Base-by-base conservation (phyloP, 768 basidiomycete species). In the Trichaptum fuscoviolaceum region DNA sequence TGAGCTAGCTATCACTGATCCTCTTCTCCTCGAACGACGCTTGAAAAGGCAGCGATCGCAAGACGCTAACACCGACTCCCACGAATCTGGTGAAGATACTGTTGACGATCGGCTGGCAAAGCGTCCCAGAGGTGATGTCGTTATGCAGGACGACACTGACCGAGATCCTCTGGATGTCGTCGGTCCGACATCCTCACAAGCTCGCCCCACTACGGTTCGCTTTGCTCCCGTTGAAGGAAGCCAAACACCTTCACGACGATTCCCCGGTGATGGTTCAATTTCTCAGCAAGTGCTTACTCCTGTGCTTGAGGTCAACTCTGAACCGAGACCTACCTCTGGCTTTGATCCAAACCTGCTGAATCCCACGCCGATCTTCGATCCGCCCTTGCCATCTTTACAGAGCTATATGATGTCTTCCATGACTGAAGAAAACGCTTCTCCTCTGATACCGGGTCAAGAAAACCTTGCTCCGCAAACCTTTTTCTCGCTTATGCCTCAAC, bases 1-100 rank as follows among this genome's bases (percentile, higher is more conserved):
- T 2, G 92, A 95, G 72, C 77, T 90, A 36, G 70, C 81, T 7
- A 89, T 92, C 65, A 91, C 90, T 1, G 93, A 93, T 71, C 89
- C 90, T 18, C 82, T 86, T 27, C 83, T 85, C 70, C 80, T 95
- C 7, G 93, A 94, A 76, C 83, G 93, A 30, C 79, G 84, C 67
- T 77, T 92, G 71, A 93, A 93, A 80, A 77, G 92, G 68, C 85
- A 87, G 70, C 83, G 92, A 7, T 82, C 86, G 1, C 82, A 84
- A 27, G 85, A 85, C 34, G 82, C 82, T 30, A 81, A 78, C 25
- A 83, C 81, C 17, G 85, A 84, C 62, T 75, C 74, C 78, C 82
- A 67, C 76, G 73, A 67, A 34, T 86, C 86, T 4, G 87, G 87
- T 66, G 84, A 80, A 42, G 89, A 87, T 68, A 76, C 77, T 24